Conservation (phyloP, 1,139 yeast species). For the Yamadazyma dendronema region DNA sequence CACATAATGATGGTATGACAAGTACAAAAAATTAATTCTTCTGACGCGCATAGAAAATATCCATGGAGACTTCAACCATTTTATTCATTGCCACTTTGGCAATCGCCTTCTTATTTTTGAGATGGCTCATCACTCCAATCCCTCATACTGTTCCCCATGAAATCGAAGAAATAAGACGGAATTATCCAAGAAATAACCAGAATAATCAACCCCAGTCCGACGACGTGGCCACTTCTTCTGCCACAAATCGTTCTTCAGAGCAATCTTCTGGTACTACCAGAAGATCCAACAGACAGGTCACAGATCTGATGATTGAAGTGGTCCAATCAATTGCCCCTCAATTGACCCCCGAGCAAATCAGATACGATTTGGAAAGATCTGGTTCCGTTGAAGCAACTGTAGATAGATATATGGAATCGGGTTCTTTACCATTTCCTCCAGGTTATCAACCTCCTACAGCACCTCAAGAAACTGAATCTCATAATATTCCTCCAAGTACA, state of each 20-base stretch:
- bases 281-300: constrained; percentile 52
- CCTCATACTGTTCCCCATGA: constrained; percentile 34
- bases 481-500: constrained; percentile 14
- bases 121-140: constrained; percentile 62
- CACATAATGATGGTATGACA: no score
- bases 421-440: constrained; percentile 69
- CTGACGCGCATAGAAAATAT: neutral
- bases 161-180: constrained; percentile 16
- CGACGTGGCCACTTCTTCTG: neutral
- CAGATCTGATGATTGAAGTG: constrained; percentile 78
- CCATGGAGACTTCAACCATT: constrained; percentile 55
- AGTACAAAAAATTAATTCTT: no score
- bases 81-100: constrained; percentile 49
- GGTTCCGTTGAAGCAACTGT: constrained; percentile 83
- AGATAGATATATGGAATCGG: constrained; percentile 63
- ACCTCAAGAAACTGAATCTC: constrained; percentile 1
- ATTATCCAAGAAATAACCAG: no score
- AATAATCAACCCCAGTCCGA: no score
- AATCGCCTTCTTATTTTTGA: constrained; percentile 53
- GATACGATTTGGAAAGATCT: constrained; percentile 58
- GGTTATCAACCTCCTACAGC: constrained; percentile 23
- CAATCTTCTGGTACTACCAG: constrained; percentile 3
- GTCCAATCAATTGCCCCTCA: constrained; percentile 83
- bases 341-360: constrained; percentile 67
- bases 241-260: neutral